phyloP scores from a whole-genome alignment of 768 basidiomycete genomes.

The Hypsizygus marmoreus region DNA sequence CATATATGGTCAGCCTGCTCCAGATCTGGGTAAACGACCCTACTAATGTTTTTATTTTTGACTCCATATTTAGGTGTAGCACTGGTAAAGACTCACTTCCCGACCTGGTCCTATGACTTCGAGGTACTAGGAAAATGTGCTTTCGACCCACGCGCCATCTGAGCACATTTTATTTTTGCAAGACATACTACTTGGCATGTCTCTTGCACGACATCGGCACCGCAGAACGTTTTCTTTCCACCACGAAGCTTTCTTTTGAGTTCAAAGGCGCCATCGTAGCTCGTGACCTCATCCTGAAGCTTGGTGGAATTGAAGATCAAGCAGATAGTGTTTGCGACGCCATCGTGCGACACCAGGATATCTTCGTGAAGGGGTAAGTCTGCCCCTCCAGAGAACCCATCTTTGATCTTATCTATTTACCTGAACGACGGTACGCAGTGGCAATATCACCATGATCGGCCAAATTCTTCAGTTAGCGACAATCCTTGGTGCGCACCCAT shows the following conservation, averaged over 20 bases:
- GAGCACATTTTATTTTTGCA: constrained; percentile 1
- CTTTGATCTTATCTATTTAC: no score
- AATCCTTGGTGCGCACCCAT: constrained; percentile 38
- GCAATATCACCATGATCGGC: constrained; percentile 53
- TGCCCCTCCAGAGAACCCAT: no score
- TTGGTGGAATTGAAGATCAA: constrained; percentile 47
- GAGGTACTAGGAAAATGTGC: constrained; percentile 26
- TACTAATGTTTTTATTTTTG: not conserved
- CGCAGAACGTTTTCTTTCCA: constrained; percentile 46
- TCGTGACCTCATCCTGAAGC: constrained; percentile 45
- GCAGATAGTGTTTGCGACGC: constrained; percentile 55
- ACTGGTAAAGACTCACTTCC: constrained; percentile 47
- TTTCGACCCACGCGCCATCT: not conserved
- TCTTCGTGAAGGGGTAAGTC: constrained; percentile 45
- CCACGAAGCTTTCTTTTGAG: constrained; percentile 59
- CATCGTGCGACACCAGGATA: constrained; percentile 49
- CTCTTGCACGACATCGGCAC: constrained; percentile 57
- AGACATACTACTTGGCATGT: constrained; percentile 54
- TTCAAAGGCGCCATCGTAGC: constrained; percentile 57
- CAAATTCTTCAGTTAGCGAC: constrained; percentile 52
- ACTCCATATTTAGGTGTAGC: constrained; percentile 40
- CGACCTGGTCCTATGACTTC: constrained; percentile 43
- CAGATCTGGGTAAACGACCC: not conserved
- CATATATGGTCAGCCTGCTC: constrained; percentile 41
- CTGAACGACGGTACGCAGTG: constrained; percentile 23